A percentile compares a stretch with the other conserved stretches of the same genome.
Evolutionary conservation across 129 eudicot genomes (phyloP).

Genomic region (Tagetes erecta): DNA sequence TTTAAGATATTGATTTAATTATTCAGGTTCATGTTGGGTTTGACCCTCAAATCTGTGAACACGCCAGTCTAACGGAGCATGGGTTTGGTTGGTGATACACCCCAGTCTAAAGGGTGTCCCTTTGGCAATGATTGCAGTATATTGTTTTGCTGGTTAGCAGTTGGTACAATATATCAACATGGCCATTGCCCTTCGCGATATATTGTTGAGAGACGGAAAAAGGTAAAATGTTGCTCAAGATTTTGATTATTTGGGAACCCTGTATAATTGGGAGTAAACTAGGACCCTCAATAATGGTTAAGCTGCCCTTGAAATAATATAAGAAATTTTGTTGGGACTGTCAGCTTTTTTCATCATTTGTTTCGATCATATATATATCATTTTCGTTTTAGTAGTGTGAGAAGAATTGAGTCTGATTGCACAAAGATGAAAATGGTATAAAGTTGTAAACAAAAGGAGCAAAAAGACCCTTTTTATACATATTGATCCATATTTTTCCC

Average conservation of each 20-base stretch:
- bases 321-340: conserved; percentile 3
- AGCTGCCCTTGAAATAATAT: conserved; percentile 45
- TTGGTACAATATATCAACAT: background rate
- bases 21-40: background rate
- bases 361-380: background rate
- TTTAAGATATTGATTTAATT: background rate
- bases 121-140: background rate
- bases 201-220: background rate
- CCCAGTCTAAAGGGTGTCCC: background rate
- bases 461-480: background rate
- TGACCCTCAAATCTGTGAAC: background rate
- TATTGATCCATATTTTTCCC: background rate
- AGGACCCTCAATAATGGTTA: conserved; percentile 60
- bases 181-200: background rate
- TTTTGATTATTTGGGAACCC: too few relatives aligned
- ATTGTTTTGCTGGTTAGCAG: background rate
- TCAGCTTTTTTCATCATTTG: too few relatives aligned
- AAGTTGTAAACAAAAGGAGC: background rate
- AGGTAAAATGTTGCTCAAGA: too few relatives aligned
- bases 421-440: background rate
- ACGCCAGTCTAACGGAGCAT: background rate
- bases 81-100: background rate
- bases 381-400: background rate
- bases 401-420: background rate
- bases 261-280: conserved; percentile 55